A percentile compares a stretch with the other conserved stretches of the same genome.
Evolutionary conservation across 2,329 filamentous ascomycete genomes (phyloP).

Genomic region (Trichophaea hybrida): DNA sequence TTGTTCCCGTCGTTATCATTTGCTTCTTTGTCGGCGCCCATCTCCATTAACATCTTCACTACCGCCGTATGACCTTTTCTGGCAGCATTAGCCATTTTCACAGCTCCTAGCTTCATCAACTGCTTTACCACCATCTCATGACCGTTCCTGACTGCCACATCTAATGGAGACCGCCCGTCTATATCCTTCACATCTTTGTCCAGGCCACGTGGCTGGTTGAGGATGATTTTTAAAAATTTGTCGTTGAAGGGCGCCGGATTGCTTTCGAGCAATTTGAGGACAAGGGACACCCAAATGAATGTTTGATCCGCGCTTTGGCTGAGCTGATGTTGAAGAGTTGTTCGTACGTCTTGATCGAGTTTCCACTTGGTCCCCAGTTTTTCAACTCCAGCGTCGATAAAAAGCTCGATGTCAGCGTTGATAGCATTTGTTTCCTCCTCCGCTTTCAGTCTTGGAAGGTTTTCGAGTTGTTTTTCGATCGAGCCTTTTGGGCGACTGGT

Average conservation of each 20-base stretch:
- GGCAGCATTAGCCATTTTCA: too few relatives aligned
- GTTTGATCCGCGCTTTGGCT: constrained; percentile 21
- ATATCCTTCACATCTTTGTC: too few relatives aligned
- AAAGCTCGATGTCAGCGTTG: constrained; percentile 15
- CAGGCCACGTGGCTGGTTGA: constrained; percentile 18
- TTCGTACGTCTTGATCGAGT: constrained; percentile 9
- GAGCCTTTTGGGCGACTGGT: constrained; percentile 21
- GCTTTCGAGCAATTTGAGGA: constrained; percentile 18
- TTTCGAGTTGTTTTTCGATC: constrained; percentile 20
- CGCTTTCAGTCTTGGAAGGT: neutral
- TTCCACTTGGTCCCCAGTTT: constrained; percentile 9
- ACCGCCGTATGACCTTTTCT: too few relatives aligned
- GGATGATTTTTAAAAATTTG: constrained; percentile 16
- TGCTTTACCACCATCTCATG: too few relatives aligned
- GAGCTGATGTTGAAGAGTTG: constrained; percentile 11
- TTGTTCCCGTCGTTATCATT: too few relatives aligned
- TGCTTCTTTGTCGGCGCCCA: too few relatives aligned
- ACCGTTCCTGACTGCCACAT: too few relatives aligned
- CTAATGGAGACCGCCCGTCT: too few relatives aligned
- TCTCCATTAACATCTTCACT: too few relatives aligned
- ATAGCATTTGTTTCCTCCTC: constrained; percentile 18
- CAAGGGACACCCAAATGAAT: constrained; percentile 24
- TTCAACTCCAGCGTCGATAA: constrained; percentile 16
- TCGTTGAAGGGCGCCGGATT: constrained; percentile 9
- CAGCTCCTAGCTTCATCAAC: too few relatives aligned